phyloP scores from a whole-genome alignment of 208 protist species.

The Crithidia bombi region DNA sequence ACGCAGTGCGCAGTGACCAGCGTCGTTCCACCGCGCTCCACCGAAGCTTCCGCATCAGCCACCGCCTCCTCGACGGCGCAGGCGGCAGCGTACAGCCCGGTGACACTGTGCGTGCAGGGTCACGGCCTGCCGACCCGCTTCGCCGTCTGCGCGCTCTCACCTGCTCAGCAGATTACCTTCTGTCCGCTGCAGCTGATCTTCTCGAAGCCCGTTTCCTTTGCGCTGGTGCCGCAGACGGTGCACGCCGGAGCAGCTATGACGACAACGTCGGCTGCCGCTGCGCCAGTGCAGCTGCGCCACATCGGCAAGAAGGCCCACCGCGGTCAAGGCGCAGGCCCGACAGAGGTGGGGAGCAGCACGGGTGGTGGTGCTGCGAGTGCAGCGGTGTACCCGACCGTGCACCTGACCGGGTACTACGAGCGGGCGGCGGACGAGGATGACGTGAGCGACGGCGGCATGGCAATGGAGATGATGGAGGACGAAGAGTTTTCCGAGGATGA shows the following conservation, averaged over 20 bases:
- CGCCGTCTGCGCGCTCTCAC: conserved; percentile 62
- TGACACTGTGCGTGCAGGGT: conserved; percentile 77
- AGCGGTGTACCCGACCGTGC: conserved; percentile 52
- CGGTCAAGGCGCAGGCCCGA: background rate
- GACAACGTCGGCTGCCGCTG: background rate
- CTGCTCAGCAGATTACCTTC: conserved; percentile 49
- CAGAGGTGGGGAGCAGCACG: background rate
- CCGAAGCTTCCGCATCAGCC: background rate
- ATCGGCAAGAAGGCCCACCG: conserved; percentile 20
- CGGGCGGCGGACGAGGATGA: conserved; percentile 48
- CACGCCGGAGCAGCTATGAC: background rate
- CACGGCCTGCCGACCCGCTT: conserved; percentile 59
- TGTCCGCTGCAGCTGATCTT: conserved; percentile 79
- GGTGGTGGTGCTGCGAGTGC: background rate
- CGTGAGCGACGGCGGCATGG: conserved; percentile 24
- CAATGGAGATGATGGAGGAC: conserved; percentile 33
- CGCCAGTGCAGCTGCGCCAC: background rate
- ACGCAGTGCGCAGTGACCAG: conserved; percentile 76
- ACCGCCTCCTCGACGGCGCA: background rate
- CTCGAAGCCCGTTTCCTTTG: conserved; percentile 61
- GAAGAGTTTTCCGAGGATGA: conserved; percentile 23
- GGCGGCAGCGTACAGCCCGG: conserved; percentile 33
- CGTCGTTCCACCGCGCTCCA: conserved; percentile 28
- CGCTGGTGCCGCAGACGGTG: conserved; percentile 43
- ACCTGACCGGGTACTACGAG: conserved; percentile 85